Conservation (phyloP, 1,284 basidiomycete genomes). For the Takashimella koratensis region DNA sequence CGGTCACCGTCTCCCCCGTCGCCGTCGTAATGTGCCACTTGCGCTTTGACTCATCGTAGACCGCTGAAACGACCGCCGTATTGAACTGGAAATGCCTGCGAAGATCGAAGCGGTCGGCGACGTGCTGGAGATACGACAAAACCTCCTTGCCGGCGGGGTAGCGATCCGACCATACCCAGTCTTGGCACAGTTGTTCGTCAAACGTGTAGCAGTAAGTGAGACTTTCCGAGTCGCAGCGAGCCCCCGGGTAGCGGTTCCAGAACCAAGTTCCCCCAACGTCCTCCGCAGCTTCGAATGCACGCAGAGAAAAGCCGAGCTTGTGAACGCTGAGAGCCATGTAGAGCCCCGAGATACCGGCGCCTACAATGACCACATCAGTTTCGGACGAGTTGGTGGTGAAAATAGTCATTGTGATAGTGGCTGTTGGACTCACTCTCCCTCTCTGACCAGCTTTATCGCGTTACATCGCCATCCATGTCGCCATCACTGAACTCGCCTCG, state of each 20-base stretch:
- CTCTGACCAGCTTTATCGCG: too few relatives aligned
- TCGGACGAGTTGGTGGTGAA: not conserved
- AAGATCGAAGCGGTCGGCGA: slow-evolving; percentile 10
- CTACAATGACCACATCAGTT: slow-evolving; percentile 12
- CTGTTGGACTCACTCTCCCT: too few relatives aligned
- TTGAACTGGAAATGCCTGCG: slow-evolving; percentile 16
- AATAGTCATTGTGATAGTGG: not conserved
- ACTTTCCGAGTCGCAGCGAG: slow-evolving; percentile 10
- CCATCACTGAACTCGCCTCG: too few relatives aligned
- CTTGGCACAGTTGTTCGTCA: slow-evolving; percentile 12
- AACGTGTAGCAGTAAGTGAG: slow-evolving; percentile 11
- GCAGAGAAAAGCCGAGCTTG: slow-evolving; percentile 6
- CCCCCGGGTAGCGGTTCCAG: slow-evolving; percentile 17
- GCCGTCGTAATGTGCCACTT: slow-evolving; percentile 11
- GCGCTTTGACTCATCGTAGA: slow-evolving; percentile 2
- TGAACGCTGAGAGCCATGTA: slow-evolving; percentile 14
- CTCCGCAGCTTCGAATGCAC: slow-evolving; percentile 6
- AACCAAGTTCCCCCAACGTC: slow-evolving; percentile 16
- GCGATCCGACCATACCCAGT: slow-evolving; percentile 14
- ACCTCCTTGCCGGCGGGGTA: slow-evolving; percentile 17
- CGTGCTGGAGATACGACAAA: slow-evolving; percentile 11
- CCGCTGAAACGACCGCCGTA: slow-evolving; percentile 4
- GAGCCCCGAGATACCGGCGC: slow-evolving; percentile 14
- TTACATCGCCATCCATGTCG: too few relatives aligned
- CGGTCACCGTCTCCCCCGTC: slow-evolving; percentile 8